Base-by-base conservation (phyloP, 176 grass and related monocot genomes). In the Zizania latifolia region DNA sequence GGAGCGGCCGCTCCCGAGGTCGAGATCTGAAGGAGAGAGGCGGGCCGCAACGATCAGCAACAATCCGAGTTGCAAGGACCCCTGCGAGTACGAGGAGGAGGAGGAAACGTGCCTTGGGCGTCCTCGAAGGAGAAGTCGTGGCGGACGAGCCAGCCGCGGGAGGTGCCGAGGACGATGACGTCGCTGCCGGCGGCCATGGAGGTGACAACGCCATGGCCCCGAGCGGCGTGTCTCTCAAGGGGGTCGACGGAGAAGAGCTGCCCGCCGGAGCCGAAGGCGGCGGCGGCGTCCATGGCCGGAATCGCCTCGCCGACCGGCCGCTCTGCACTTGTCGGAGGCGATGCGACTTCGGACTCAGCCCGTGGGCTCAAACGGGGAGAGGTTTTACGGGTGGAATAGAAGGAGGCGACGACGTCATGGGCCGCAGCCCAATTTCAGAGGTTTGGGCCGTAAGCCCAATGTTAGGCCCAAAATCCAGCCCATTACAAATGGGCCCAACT, bases 151-250 rank as follows among this genome's bases (percentile, higher is more conserved):
- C 94, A 98, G 43, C 91, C 94, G 12, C 88, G 86, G 81, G 88
- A 91, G 66, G 94, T 98, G 66, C 94, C 94, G 29, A 98, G 84
- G 32, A 98, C 80, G 75, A 94, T 92, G 74, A 98, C 94, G 37
- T 98, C 94, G 66, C 92, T 98, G 19, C 94, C 94, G 61, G 91
- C 86, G 0, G 94, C 91, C 94, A 98, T 92, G 36, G 91, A 90
- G 1, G 94, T 98, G 62, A 98, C 83, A 10, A 75, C 68, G 24
- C 94, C 94, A 21, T 93, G 94, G 57, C 91, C 94, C 86, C 81
- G 82, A 59, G 94, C 60, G 17, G 91, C 94, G 66, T 93, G 75
- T 15, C 94, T 81, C 84, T 98, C 91, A 3, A 98, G 86, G 5
- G 89, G 94, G 62, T 94, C 91, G 3, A 98, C 91, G 36, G 79